Percentiles rank a stretch among this genome's conserved stretches.
phyloP scores from a whole-genome alignment of 306 rosid genomes.

The Lathyrus aphaca region DNA sequence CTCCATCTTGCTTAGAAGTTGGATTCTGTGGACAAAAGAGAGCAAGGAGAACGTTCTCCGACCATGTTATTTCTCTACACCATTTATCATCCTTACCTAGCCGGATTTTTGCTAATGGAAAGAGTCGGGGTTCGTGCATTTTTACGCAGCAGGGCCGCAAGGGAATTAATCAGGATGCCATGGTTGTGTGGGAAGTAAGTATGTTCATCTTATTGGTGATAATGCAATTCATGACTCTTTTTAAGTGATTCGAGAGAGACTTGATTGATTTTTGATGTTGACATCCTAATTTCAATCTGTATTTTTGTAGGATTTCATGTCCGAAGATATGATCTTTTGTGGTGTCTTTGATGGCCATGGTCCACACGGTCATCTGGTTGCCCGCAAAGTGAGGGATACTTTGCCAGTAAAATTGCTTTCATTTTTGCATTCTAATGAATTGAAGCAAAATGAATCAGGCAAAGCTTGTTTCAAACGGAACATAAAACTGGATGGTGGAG shows the following conservation, averaged over 20 bases:
- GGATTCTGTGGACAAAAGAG: conserved; percentile 59
- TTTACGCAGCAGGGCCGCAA: conserved; percentile 99
- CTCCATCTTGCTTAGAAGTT: conserved; percentile 61
- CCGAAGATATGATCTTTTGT: conserved; percentile 82
- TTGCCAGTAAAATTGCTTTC: conserved; percentile 84
- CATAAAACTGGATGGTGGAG: conserved; percentile 54
- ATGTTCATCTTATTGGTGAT: not conserved
- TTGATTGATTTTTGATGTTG: conserved; percentile 25
- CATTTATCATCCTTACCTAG: conserved; percentile 72
- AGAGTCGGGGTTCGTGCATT: conserved; percentile 77
- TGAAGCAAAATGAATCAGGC: conserved; percentile 62
- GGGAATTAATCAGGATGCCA: conserved; percentile 98
- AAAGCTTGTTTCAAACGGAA: conserved; percentile 70
- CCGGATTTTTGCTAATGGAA: conserved; percentile 79
- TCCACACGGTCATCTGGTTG: conserved; percentile 95
- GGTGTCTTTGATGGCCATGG: conserved; percentile 99
- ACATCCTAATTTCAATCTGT: conserved; percentile 37
- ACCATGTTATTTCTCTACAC: conserved; percentile 64
- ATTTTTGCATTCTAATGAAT: conserved; percentile 70
- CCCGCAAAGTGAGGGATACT: conserved; percentile 91
- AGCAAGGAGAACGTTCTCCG: conserved; percentile 74
- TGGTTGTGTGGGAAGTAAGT: conserved; percentile 99
- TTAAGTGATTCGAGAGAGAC: conserved; percentile 18
- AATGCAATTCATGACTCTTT: not conserved
- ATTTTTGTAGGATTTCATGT: conserved; percentile 77